phyloP scores from a whole-genome alignment of 768 basidiomycete species.

The Macrolepiota dolichaula region DNA sequence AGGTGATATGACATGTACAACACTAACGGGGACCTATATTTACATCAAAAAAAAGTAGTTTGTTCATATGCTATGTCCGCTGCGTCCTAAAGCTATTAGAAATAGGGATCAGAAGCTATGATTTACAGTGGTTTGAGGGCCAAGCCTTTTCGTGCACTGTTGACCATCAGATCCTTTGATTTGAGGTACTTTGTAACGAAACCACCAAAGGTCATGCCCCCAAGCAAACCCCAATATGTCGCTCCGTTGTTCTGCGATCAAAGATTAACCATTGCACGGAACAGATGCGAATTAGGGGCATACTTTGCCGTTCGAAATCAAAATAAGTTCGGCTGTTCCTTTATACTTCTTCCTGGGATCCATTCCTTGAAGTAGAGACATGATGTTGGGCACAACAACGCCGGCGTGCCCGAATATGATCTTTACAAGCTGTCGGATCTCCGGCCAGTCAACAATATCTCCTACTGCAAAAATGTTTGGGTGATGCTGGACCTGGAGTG shows the following conservation, averaged over 20 bases:
- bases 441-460: slow-evolving; percentile 50
- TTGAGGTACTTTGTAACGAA: slow-evolving; percentile 39
- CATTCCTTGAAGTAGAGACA: slow-evolving; percentile 25
- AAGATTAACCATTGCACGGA: background rate
- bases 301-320: slow-evolving; percentile 23
- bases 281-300: background rate
- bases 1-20: background rate
- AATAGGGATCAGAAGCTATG: background rate
- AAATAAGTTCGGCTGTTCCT: slow-evolving; percentile 21
- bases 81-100: no score
- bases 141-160: slow-evolving; percentile 15
- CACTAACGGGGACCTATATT: background rate
- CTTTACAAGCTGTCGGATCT: slow-evolving; percentile 55
- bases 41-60: background rate
- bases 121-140: slow-evolving; percentile 12
- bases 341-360: slow-evolving; percentile 25
- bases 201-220: slow-evolving; percentile 45
- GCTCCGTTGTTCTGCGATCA: slow-evolving; percentile 17
- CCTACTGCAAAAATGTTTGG: slow-evolving; percentile 54
- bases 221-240: slow-evolving; percentile 30
- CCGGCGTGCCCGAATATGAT: slow-evolving; percentile 32
- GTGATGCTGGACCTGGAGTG: slow-evolving; percentile 46
- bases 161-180: slow-evolving; percentile 30
- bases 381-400: slow-evolving; percentile 45
- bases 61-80: background rate